Evolutionary conservation across 2,329 filamentous ascomycete genomes (phyloP), one percentile per base, ranked within the genome.

Genomic region (Ophiobolus disseminans): DNA sequence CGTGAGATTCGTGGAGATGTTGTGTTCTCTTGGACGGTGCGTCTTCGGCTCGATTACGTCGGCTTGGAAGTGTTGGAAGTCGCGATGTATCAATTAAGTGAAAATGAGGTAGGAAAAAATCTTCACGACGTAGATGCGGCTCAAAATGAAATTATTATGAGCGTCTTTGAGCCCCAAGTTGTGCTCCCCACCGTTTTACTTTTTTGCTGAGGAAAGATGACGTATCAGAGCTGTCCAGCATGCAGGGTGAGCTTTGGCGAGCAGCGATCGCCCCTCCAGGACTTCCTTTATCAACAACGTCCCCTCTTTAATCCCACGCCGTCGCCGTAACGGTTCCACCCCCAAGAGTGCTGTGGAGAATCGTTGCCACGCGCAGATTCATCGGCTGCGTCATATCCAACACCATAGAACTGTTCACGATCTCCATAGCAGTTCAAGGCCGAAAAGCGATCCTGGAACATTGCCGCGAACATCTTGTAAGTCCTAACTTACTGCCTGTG

Each of bases 191-290:
- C 56, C 45, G 44, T 57, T 45, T 36, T 52, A 38, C 21, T 38
- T 53, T 55, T 52, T 53, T 45, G 47, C 43, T 38, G 45, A 49
- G 45, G 40, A 45, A n/a, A 42, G 19, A 63, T 68, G 65, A 68
- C 65, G 65, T 61, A 62, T 45, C 43, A 45, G 30, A 42, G 50
- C 39, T 45, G 41, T 43, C 23, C 49, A 50, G 45, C 37, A 49
- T 54, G 60, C 58, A 60, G 55, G 57, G 60, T 47, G 45, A 58
- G 59, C 53, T 60, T 54, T 56, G 55, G 47, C 58, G 56, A 60
- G 54, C 35, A 41, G 47, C 37, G 45, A 48, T 52, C 44, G 40
- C 39, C 51, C 44, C 39, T 46, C 36, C 44, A 41, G 38, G 44
- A 52, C 28, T 20, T 40, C 40, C 40, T 22, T 34, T 47, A 20